Percentiles rank a stretch among this genome's conserved stretches.
phyloP scores from a whole-genome alignment of 768 basidiomycete genomes.

The Tylopilus subfusipes region DNA sequence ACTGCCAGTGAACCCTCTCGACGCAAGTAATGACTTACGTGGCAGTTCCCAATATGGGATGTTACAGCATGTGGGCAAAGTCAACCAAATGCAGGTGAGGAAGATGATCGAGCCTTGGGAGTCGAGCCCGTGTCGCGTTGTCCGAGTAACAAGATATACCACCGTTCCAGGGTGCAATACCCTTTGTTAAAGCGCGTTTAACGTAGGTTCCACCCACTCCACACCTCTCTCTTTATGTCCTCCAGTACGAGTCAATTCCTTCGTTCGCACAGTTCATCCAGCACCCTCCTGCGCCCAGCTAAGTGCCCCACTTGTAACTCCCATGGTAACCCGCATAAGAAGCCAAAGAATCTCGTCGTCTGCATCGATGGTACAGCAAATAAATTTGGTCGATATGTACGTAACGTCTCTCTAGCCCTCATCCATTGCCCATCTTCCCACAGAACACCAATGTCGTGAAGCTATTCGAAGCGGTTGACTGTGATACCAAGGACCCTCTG shows the following conservation, averaged over 20 bases:
- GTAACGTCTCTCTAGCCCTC: not conserved
- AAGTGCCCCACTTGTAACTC: not conserved
- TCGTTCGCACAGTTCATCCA: not conserved
- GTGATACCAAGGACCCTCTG: not conserved
- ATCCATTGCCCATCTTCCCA: not conserved
- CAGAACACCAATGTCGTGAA: slow-evolving; percentile 10
- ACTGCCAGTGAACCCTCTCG: no score
- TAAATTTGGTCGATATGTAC: slow-evolving; percentile 5
- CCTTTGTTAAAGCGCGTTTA: not conserved
- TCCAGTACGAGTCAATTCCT: not conserved
- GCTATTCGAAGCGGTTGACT: slow-evolving; percentile 6
- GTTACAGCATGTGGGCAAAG: not conserved
- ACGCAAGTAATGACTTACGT: no score
- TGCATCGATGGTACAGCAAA: slow-evolving; percentile 9
- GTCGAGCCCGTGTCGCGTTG: not conserved
- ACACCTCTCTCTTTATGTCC: not conserved
- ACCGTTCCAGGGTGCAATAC: not conserved
- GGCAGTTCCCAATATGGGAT: not conserved
- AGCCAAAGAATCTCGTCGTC: slow-evolving; percentile 3
- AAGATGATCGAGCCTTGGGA: no score
- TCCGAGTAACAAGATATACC: not conserved
- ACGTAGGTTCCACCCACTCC: not conserved
- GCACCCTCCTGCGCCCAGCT: not conserved
- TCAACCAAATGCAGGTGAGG: not conserved
- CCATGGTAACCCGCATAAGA: not conserved